Base-by-base conservation (phyloP, 345 rosid genomes). In the Kandelia obovata region DNA sequence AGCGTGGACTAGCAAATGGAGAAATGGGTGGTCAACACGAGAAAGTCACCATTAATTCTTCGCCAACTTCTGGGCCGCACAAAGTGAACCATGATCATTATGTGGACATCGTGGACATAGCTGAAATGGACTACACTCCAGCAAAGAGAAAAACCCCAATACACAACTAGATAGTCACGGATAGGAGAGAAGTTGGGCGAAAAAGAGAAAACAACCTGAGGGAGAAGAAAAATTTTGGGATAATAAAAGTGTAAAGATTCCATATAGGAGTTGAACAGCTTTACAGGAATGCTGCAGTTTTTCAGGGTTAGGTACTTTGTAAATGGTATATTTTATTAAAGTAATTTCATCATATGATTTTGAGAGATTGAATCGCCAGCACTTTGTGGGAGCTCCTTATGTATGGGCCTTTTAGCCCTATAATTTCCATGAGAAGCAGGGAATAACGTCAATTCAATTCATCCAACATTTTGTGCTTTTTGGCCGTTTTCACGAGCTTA, bases 211-310 rank as follows among this genome's bases (percentile, higher is more conserved):
- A 43, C 49, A 13, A 43, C 59, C 25, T 5, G 30, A 23, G 30
- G 16, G 59, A 56, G 5, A 23, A 10, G 30, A 25, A 8, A 23
- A 23, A 7, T 23, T 27, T 56, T 56, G 0, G 16, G 28, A 9
- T 56, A 3, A 56, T 56, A 13, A 55, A 25, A 56, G 49, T 20
- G 32, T 6, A 39, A 5, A 62, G 49, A 43, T 13, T 43, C 5
- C 49, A 43, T 43, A 43, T 43, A 19, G 32, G 34, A 74, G 28
- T 23, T 56, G 59, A 23, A 56, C 59, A 56, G 59, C 30, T 10
- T 56, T 56, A 10, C 59, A 21, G 30, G 28, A 56, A 56, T 56
- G 59, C 59, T 56, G 30, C 59, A 56, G 30, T 25, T 56, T 56
- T 55, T 56, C 6, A 21, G 28, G 30, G 59, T 21, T 56, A 21